These are phyloP conservation scores for Picea sitchensis DNA, from an alignment of 75 land plant genomes.

Conservation along the genomic window DNA sequence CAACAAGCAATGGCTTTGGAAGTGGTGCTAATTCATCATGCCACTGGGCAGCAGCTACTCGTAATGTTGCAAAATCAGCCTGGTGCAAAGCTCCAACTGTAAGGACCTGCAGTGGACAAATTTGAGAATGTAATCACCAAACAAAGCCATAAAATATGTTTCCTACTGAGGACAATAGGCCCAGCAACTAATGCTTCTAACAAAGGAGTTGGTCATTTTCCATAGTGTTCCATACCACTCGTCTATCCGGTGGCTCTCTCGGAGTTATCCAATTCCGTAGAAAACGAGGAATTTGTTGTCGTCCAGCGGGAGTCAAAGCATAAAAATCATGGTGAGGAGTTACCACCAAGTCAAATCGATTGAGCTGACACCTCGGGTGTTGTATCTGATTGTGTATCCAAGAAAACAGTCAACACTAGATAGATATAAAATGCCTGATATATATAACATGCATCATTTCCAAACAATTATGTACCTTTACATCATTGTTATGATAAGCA, in stretches of 20 bases:
- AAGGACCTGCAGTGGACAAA: constrained; percentile 53
- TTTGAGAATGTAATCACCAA: neutral
- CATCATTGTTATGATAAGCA: neutral
- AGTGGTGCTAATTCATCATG: constrained; percentile 79
- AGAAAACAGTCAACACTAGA: constrained; percentile 6
- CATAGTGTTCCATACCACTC: constrained; percentile 56
- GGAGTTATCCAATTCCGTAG: constrained; percentile 80
- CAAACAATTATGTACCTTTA: neutral
- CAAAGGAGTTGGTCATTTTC: neutral
- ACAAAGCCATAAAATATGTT: constrained; percentile 1
- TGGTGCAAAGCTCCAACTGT: constrained; percentile 89
- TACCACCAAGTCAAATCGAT: constrained; percentile 87
- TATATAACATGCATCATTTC: neutral
- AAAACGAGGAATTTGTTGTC: constrained; percentile 66
- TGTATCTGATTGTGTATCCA: constrained; percentile 65
- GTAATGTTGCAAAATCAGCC: constrained; percentile 68
- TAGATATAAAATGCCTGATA: neutral
- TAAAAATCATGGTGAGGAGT: constrained; percentile 94
- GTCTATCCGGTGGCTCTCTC: constrained; percentile 73
- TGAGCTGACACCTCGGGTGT: constrained; percentile 72
- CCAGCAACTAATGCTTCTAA: neutral
- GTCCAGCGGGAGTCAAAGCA: constrained; percentile 81
- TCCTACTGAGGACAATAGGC: neutral
- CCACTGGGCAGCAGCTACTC: constrained; percentile 79
- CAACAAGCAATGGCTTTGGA: constrained; percentile 85